Percentiles rank a stretch among this genome's conserved stretches.
Conservation (phyloP, 2,329 filamentous ascomycete genomes). For the Sordariomycetes sp. region DNA sequence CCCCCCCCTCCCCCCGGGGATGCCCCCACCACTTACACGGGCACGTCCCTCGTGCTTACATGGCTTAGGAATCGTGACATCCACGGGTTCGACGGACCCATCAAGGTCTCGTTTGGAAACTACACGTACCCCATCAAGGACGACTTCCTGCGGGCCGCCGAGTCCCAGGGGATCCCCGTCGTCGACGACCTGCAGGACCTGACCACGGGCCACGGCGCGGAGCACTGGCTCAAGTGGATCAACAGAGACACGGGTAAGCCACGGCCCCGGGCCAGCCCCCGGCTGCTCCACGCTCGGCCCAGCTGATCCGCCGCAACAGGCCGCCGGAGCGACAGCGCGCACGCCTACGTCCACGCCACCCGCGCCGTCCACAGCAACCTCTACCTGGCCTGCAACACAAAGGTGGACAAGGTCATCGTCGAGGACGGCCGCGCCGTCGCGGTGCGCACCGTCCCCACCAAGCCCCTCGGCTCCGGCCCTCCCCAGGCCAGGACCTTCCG, state of each 20-base stretch:
- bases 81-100: constrained; percentile 68
- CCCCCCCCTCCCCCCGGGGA: no score
- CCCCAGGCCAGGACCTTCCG: constrained; percentile 41
- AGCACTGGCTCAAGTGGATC: constrained; percentile 82
- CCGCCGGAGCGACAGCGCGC: constrained; percentile 62
- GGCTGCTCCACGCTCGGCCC: no score
- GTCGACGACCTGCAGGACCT: constrained; percentile 70
- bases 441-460: constrained; percentile 57
- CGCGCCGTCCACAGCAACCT: constrained; percentile 56
- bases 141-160: constrained; percentile 60
- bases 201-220: constrained; percentile 54
- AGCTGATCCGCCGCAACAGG: constrained; percentile 25
- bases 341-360: constrained; percentile 67
- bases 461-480: constrained; percentile 46
- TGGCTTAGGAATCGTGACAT: constrained; percentile 31
- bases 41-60: neutral
- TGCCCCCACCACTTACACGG: neutral
- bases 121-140: constrained; percentile 74
- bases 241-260: constrained; percentile 42
- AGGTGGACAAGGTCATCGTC: constrained; percentile 64
- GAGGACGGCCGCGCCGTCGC: constrained; percentile 60
- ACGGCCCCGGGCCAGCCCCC: no score
- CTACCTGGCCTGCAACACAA: constrained; percentile 62
- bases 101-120: constrained; percentile 72
- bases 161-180: constrained; percentile 59